A percentile compares a stretch with the other conserved stretches of the same genome.
phyloP scores from a whole-genome alignment of 306 rosid genomes.

The Sicyos edulis region DNA sequence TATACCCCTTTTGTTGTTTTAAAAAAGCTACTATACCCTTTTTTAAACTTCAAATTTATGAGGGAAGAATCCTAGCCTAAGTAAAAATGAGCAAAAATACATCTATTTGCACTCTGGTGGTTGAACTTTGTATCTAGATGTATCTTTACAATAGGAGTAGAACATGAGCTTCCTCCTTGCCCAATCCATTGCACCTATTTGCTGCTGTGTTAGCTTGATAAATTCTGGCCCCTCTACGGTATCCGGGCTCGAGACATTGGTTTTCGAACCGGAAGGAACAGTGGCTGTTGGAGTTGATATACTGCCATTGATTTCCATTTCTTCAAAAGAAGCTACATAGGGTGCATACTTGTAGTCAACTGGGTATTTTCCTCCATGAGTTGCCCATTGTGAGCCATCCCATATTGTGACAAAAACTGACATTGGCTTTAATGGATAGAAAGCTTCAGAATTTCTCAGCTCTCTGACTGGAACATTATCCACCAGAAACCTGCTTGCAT shows the following conservation, averaged over 20 bases:
- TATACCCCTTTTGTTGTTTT: neutral
- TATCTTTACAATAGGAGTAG: constrained; percentile 83
- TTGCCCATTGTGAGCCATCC: constrained; percentile 98
- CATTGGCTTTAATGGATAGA: constrained; percentile 84
- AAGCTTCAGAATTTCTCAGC: constrained; percentile 37
- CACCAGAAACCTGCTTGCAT: constrained; percentile 60
- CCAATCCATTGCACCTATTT: constrained; percentile 72
- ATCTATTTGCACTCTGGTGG: constrained; percentile 73
- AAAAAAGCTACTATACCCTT: neutral
- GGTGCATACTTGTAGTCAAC: constrained; percentile 83
- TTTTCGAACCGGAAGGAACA: constrained; percentile 43
- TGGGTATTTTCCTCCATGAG: constrained; percentile 84
- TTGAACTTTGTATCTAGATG: constrained; percentile 55
- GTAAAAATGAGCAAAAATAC: neutral
- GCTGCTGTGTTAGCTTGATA: constrained; percentile 56
- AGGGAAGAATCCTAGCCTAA: neutral
- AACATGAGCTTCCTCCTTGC: constrained; percentile 93
- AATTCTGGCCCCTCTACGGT: constrained; percentile 73
- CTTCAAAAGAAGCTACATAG: constrained; percentile 56
- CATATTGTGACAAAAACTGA: constrained; percentile 80
- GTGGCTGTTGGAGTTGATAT: constrained; percentile 33
- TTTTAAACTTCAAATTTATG: neutral
- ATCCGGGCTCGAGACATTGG: constrained; percentile 43
- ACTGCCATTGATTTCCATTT: constrained; percentile 61
- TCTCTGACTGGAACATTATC: constrained; percentile 88